Conservation (phyloP, 495 filamentous ascomycete species). For the Xylaria sp. region DNA sequence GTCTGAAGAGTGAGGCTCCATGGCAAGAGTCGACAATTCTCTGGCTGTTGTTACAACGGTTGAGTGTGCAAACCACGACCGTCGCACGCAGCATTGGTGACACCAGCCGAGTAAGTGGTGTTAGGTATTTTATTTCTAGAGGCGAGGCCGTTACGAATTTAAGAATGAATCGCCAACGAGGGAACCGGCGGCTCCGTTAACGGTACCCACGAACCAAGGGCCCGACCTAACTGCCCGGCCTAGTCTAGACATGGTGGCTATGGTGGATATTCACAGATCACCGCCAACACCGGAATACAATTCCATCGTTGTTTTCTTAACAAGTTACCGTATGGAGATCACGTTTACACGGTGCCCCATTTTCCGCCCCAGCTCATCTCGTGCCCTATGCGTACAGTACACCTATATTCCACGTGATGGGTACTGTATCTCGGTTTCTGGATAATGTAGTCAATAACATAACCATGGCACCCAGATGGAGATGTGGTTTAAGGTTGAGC, state of each 20-base stretch:
- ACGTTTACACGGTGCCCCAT: not conserved
- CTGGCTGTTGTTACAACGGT: no score
- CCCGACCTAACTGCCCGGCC: not conserved
- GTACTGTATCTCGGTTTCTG: not conserved
- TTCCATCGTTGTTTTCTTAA: slow-evolving; percentile 1
- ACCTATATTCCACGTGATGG: not conserved
- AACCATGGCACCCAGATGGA: not conserved
- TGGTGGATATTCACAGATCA: slow-evolving; percentile 11
- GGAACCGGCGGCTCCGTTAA: slow-evolving; percentile 1
- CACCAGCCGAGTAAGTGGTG: not conserved
- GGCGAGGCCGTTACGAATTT: not conserved
- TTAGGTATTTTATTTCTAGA: not conserved
- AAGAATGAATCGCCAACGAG: not conserved
- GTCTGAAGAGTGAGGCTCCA: slow-evolving; percentile 1
- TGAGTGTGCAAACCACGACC: not conserved
- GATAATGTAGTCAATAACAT: not conserved
- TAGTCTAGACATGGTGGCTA: slow-evolving; percentile 10
- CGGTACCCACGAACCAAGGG: not conserved
- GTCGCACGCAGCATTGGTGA: not conserved
- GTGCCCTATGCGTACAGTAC: not conserved
- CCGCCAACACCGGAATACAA: not conserved
- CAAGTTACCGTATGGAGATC: not conserved
- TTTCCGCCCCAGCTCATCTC: not conserved
- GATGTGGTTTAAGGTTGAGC: not conserved
- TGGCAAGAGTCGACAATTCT: not conserved